Conservation (phyloP, 305 asterid species). For the Fraxinus angustifolia region DNA sequence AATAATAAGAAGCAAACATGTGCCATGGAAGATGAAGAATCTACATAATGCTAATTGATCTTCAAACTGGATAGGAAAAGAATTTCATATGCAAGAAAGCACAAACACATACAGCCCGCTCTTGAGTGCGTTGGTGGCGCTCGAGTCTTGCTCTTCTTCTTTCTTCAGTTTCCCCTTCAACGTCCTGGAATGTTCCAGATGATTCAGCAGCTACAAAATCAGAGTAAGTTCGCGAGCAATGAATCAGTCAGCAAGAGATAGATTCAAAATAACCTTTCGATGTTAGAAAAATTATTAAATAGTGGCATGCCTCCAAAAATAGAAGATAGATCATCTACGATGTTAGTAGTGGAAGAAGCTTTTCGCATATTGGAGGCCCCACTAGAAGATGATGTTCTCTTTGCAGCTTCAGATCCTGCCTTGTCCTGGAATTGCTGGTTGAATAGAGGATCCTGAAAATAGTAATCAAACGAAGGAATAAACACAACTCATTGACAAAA, state of each 20-base stretch:
- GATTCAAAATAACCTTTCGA: conserved; percentile 19
- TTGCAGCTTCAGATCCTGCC: conserved; percentile 64
- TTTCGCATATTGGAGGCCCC: conserved; percentile 68
- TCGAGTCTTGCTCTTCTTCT: conserved; percentile 92
- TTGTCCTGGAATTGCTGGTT: conserved; percentile 58
- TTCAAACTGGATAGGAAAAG: conserved; percentile 13
- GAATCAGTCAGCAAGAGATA: conserved; percentile 21
- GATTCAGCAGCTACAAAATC: conserved; percentile 56
- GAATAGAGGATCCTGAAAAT: conserved; percentile 62
- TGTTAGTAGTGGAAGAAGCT: conserved; percentile 69
- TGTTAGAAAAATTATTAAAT: not conserved
- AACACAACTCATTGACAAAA: not conserved
- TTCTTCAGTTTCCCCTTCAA: conserved; percentile 94
- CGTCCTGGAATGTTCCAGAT: conserved; percentile 79
- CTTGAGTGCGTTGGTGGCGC: conserved; percentile 89
- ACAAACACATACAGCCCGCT: conserved; percentile 79
- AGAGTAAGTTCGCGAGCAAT: conserved; percentile 26
- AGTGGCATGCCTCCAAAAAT: conserved; percentile 66
- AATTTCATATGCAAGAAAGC: conserved; percentile 15
- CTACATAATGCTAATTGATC: conserved; percentile 16
- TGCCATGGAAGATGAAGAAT: not conserved
- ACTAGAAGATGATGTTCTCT: conserved; percentile 50
- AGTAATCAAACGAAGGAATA: conserved; percentile 20
- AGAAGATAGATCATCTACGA: conserved; percentile 89
- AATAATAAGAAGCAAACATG: conserved; percentile 7